Base-by-base conservation (phyloP, 345 rosid genomes). In the Camelina hispida region DNA sequence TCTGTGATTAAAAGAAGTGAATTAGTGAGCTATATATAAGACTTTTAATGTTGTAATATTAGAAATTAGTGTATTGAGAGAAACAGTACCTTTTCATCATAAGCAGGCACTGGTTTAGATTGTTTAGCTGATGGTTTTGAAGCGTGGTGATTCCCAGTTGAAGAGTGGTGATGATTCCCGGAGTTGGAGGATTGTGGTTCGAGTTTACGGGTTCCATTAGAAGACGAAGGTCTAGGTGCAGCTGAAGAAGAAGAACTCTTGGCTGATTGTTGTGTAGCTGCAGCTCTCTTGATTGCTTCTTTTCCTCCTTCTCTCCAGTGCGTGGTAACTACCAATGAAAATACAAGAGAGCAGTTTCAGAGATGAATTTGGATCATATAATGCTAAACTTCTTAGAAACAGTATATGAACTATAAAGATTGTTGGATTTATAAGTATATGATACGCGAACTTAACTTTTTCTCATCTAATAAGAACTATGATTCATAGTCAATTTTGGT, bases 301-400 rank as follows among this genome's bases (percentile, higher is more conserved):
- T 91, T 96, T 10, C 96, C 99, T 77, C 99, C 98, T 73, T 78
- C 98, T 89, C 83, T 93, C 99, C 78, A 83, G 9, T 68, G 98
- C 88, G 48, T 91, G 89, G 79, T 96, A 96, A 76, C 98, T 96
- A 69, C n/a, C 15, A 23, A 66, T 18, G 12, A 18, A 59, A 32
- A n/a, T 3, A 34, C 48, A 10, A 47, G 13, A 17, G 23, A 48
- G 22, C 17, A 59, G 28, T 38, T 16, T 70, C 54, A 71, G 55
- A 30, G 30, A 25, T 25, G 42, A 28, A 20, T n/a, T 2, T 40
- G n/a, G 30, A 60, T 53, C 40, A 18, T 17, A 3, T 32, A 9
- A n/a, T n/a, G n/a, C n/a, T n/a, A n/a, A n/a, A n/a, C n/a, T 37
- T 38, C 64, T 2, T 11, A 18, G 18, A 37, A 17, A 17, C 46